A percentile compares a stretch with the other conserved stretches of the same genome.
These are phyloP conservation scores for Coniochaeta sp. DNA, from an alignment of 2,329 filamentous ascomycete genomes.

Conservation along the genomic window DNA sequence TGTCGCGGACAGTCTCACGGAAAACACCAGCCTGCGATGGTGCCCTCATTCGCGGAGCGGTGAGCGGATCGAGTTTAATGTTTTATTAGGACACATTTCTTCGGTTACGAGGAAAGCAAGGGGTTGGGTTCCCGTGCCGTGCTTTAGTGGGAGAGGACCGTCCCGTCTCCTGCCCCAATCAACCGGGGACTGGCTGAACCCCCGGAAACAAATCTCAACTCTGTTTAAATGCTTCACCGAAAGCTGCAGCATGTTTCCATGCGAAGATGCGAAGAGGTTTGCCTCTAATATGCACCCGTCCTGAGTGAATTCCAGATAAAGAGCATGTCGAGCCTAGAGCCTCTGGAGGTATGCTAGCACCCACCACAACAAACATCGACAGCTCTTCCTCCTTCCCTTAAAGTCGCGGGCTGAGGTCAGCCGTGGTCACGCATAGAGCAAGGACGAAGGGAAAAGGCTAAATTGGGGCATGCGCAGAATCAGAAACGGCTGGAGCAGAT, in stretches of 20 bases:
- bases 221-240: neutral
- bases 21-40: neutral
- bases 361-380: neutral
- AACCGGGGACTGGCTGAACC: neutral
- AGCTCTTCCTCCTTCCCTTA: neutral
- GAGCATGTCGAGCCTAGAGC: neutral
- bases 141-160: slow-evolving; percentile 8
- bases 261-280: neutral
- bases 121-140: slow-evolving; percentile 2
- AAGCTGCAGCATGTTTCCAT: neutral
- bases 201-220: neutral
- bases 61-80: neutral
- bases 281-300: neutral
- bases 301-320: neutral
- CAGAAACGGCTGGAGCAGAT: neutral
- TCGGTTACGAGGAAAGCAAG: neutral
- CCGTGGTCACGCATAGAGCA: neutral
- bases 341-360: too few relatives aligned
- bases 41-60: neutral
- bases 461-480: neutral
- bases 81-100: neutral
- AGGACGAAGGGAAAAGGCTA: neutral
- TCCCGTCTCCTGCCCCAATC: slow-evolving; percentile 9
- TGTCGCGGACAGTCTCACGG: neutral
- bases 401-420: neutral